These are phyloP conservation scores for Geranium brycei DNA, from an alignment of 345 rosid species.

Conservation along the genomic window DNA sequence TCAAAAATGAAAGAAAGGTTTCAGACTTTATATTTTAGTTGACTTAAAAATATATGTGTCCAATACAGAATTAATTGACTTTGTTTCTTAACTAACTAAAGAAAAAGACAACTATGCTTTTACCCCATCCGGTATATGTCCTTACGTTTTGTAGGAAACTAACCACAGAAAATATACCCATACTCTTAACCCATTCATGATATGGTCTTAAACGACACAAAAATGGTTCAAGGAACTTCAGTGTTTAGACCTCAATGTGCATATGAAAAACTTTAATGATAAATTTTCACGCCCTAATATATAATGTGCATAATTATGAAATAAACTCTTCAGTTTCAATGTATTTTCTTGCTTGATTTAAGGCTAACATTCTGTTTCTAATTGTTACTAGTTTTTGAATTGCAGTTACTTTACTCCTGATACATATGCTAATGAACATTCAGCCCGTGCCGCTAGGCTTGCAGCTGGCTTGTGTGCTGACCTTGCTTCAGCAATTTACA, in stretches of 20 bases:
- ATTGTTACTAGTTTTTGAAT: constrained; percentile 13
- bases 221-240: neutral
- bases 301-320: neutral
- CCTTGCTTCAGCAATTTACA: constrained; percentile 70
- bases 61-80: neutral
- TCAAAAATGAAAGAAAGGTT: neutral
- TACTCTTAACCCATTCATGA: neutral
- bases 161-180: too few species aligned
- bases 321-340: neutral
- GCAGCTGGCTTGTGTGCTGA: constrained; percentile 97
- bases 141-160: too few species aligned
- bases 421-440: constrained; percentile 93
- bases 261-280: neutral
- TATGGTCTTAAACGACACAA: neutral
- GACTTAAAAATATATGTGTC: neutral
- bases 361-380: constrained; percentile 1
- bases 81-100: neutral
- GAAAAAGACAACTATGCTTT: neutral
- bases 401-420: constrained; percentile 94
- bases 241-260: neutral
- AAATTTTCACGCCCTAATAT: neutral
- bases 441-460: constrained; percentile 95
- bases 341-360: neutral
- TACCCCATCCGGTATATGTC: too few species aligned
- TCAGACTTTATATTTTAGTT: neutral